Evolutionary conservation across 2,329 filamentous ascomycete species (phyloP).

Genomic region (Helicocarpus griseus): DNA sequence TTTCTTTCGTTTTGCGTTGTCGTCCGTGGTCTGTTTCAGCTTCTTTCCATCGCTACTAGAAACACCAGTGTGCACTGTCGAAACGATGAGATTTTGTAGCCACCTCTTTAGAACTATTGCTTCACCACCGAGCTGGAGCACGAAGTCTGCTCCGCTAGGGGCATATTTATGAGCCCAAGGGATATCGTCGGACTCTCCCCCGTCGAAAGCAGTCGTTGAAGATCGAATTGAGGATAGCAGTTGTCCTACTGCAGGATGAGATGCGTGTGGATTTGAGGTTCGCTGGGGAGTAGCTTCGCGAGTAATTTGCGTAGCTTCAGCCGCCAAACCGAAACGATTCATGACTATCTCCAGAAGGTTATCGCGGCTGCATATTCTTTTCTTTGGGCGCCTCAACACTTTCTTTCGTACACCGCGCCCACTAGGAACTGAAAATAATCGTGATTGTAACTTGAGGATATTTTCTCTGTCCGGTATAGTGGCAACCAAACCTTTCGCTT

Average conservation of each 20-base stretch:
- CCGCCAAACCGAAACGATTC: neutral
- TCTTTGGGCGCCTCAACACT: slow-evolving; percentile 1
- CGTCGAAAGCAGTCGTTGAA: slow-evolving; percentile 69
- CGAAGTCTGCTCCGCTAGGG: slow-evolving; percentile 56
- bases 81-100: slow-evolving; percentile 66
- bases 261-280: slow-evolving; percentile 14
- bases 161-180: slow-evolving; percentile 82
- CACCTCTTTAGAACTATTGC: slow-evolving; percentile 65
- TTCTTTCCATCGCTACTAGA: slow-evolving; percentile 20
- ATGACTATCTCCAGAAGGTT: neutral
- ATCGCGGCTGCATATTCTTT: neutral
- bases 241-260: slow-evolving; percentile 50
- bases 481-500: slow-evolving; percentile 27
- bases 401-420: neutral
- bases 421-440: slow-evolving; percentile 5
- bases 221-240: slow-evolving; percentile 53
- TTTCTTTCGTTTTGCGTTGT: slow-evolving; percentile 34
- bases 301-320: neutral
- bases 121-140: slow-evolving; percentile 67
- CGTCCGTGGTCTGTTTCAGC: slow-evolving; percentile 20
- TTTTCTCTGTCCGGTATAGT: slow-evolving; percentile 26
- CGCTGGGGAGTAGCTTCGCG: neutral
- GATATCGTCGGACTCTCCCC: slow-evolving; percentile 59
- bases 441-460: slow-evolving; percentile 16
- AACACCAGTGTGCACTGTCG: slow-evolving; percentile 59